Percentiles rank a stretch among this genome's conserved stretches.
Evolutionary conservation across 2,329 filamentous ascomycete genomes (phyloP).

Genomic region (Neonectria faginata): DNA sequence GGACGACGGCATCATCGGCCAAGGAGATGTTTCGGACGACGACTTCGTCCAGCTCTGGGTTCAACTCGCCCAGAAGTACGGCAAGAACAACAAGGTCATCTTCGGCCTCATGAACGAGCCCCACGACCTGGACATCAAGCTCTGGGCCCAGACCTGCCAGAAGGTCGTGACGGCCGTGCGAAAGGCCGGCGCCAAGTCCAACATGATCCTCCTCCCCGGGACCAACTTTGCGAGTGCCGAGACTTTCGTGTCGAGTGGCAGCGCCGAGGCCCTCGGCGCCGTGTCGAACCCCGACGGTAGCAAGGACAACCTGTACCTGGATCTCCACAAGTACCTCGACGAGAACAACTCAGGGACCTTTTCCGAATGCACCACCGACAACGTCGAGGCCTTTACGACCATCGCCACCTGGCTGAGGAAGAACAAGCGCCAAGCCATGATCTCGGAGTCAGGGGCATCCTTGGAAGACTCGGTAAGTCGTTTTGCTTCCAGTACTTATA

Average conservation of each 20-base stretch:
- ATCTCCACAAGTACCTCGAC: conserved; percentile 72
- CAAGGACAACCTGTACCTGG: conserved; percentile 67
- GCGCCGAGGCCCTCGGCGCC: conserved; percentile 61
- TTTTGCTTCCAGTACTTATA: not conserved
- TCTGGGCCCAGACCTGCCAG: conserved; percentile 72
- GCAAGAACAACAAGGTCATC: conserved; percentile 60
- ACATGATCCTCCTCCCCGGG: conserved; percentile 71
- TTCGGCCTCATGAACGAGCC: conserved; percentile 80
- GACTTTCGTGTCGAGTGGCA: conserved; percentile 61
- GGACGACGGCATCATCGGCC: conserved; percentile 72
- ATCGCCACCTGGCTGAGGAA: conserved; percentile 60
- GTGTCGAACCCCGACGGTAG: conserved; percentile 70
- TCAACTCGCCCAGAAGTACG: conserved; percentile 69
- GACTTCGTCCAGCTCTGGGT: conserved; percentile 70
- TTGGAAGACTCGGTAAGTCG: conserved; percentile 53
- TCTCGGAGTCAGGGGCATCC: conserved; percentile 66
- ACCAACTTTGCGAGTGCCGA: conserved; percentile 67
- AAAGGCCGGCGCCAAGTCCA: conserved; percentile 69
- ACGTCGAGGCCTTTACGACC: conserved; percentile 60
- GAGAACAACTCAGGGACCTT: conserved; percentile 66
- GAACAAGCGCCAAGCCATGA: conserved; percentile 61
- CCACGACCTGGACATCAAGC: conserved; percentile 66
- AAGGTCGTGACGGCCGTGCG: conserved; percentile 74
- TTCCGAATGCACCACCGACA: conserved; percentile 64
- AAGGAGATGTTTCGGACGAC: conserved; percentile 71